A percentile compares a stretch with the other conserved stretches of the same genome.
These are phyloP conservation scores for Pseudohalonectria lignicola DNA, from an alignment of 2,329 filamentous ascomycete genomes.

Conservation along the genomic window DNA sequence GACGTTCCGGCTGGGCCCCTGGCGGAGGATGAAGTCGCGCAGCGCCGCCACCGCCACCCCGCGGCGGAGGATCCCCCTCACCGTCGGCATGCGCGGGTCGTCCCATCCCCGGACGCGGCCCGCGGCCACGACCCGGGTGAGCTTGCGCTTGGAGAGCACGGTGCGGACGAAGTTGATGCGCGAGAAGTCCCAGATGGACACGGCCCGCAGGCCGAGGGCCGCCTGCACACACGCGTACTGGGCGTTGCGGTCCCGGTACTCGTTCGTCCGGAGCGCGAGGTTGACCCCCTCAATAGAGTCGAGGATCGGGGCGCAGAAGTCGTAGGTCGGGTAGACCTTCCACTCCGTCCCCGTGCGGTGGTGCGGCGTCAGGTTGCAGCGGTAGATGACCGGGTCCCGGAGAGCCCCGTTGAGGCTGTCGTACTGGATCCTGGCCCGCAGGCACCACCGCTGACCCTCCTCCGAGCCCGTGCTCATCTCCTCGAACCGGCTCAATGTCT, in stretches of 20 bases:
- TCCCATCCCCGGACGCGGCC: conserved; percentile 77
- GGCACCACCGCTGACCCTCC: conserved; percentile 75
- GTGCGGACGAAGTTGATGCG: conserved; percentile 77
- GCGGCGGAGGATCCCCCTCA: conserved; percentile 61
- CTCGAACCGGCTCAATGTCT: conserved; percentile 76
- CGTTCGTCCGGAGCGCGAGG: conserved; percentile 71
- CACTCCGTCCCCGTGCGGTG: conserved; percentile 69
- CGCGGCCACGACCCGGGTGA: conserved; percentile 69
- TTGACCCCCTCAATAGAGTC: conserved; percentile 74
- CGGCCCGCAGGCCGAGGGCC: conserved; percentile 59
- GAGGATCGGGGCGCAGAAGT: conserved; percentile 74
- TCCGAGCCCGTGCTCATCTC: conserved; percentile 84
- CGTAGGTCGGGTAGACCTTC: conserved; percentile 84
- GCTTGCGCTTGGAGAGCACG: conserved; percentile 76
- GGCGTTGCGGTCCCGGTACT: conserved; percentile 78
- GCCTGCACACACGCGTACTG: conserved; percentile 82
- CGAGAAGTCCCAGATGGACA: conserved; percentile 78
- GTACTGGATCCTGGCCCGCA: conserved; percentile 85
- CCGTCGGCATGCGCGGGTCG: conserved; percentile 73
- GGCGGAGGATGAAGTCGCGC: conserved; percentile 74
- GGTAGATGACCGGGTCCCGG: conserved; percentile 94
- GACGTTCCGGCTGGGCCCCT: conserved; percentile 75
- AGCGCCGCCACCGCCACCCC: conserved; percentile 72
- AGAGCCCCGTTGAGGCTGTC: conserved; percentile 92
- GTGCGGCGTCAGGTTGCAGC: conserved; percentile 61